These are phyloP conservation scores for Hyphodiscus hymeniophilus DNA, from an alignment of 495 filamentous ascomycete species.

Conservation along the genomic window DNA sequence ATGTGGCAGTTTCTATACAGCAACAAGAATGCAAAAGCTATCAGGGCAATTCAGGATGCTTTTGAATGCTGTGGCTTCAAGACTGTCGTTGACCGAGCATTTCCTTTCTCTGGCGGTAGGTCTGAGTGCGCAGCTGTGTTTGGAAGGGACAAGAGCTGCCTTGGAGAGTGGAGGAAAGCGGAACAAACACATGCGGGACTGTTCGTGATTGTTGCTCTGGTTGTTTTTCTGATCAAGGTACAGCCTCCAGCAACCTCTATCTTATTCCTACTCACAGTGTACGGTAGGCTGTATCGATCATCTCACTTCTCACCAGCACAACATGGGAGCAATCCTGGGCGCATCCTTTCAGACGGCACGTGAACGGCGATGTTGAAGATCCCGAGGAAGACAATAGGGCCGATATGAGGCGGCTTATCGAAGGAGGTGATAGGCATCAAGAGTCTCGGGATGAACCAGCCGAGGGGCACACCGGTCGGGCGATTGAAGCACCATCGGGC, in stretches of 20 bases:
- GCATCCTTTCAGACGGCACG: constrained; percentile 9
- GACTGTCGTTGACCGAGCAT: constrained; percentile 45
- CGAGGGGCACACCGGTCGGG: neutral
- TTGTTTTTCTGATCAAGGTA: constrained; percentile 26
- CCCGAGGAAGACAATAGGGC: constrained; percentile 11
- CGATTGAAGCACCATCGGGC: neutral
- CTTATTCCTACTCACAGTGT: neutral
- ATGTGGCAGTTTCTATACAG: constrained; percentile 45
- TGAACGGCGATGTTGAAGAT: constrained; percentile 1
- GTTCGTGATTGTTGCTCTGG: constrained; percentile 23
- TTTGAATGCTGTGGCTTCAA: constrained; percentile 59
- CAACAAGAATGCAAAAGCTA: constrained; percentile 36
- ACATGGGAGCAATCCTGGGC: constrained; percentile 10
- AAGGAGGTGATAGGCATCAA: constrained; percentile 18
- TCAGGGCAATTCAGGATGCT: constrained; percentile 54
- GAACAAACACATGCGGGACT: constrained; percentile 24
- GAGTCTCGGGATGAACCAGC: constrained; percentile 22
- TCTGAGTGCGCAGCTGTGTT: constrained; percentile 15
- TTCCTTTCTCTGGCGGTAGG: constrained; percentile 37
- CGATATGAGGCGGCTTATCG: constrained; percentile 9
- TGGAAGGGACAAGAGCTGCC: constrained; percentile 18
- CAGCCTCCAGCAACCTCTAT: neutral
- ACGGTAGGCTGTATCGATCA: constrained; percentile 10
- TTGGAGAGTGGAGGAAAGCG: constrained; percentile 23
- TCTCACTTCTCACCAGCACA: constrained; percentile 13